Evolutionary conservation across 73 alveolate genomes (phyloP).

Genomic region (Paramecium primaurelia): DNA sequence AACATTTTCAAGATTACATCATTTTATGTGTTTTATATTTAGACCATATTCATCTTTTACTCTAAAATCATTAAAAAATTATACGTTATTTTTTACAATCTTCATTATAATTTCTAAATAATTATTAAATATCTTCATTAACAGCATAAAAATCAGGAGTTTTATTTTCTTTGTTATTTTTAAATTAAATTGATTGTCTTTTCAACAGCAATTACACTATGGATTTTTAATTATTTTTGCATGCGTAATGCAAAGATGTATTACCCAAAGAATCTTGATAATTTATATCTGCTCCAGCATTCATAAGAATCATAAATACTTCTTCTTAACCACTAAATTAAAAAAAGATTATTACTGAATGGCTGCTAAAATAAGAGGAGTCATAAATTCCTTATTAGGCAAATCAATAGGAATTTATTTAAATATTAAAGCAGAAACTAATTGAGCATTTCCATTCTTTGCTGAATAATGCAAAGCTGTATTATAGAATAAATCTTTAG

Average conservation of each 20-base stretch:
- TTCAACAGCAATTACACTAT: neutral
- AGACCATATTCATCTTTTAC: neutral
- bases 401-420: neutral
- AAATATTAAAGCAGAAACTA: conserved; percentile 4
- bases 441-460: neutral
- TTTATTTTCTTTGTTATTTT: neutral
- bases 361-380: neutral
- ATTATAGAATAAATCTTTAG: neutral
- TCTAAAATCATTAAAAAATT: neutral
- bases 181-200: neutral
- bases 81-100: neutral
- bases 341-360: neutral
- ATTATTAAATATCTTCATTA: neutral
- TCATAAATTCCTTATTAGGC: neutral
- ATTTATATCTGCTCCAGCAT: conserved; percentile 23
- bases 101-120: neutral
- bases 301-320: neutral
- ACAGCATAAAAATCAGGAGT: neutral
- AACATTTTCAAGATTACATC: neutral
- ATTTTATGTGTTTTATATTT: neutral
- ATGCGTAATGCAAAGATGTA: neutral
- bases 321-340: conserved; percentile 1
- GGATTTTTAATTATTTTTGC: neutral
- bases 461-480: conserved; percentile 19
- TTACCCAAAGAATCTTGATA: neutral